Percentiles rank a stretch among this genome's conserved stretches.
phyloP scores from a whole-genome alignment of 257 asterid genomes.

The Fraxinus excelsior region DNA sequence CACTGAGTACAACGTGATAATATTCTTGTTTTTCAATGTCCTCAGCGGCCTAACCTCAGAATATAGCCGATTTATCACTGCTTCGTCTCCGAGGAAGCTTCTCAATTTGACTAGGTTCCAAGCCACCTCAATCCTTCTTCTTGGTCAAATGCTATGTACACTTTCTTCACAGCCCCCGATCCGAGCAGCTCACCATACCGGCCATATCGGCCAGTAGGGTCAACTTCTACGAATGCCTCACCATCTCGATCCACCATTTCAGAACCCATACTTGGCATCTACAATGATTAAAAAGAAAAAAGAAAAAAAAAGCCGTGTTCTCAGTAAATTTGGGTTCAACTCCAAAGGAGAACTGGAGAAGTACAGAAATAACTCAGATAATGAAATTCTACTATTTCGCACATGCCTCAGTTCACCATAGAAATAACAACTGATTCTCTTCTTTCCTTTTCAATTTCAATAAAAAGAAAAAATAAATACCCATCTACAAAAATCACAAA shows the following conservation, averaged over 20 bases:
- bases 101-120: constrained; percentile 83
- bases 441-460: too few relatives aligned
- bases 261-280: neutral
- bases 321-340: neutral
- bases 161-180: constrained; percentile 73
- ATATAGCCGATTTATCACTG: constrained; percentile 55
- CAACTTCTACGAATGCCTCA: constrained; percentile 69
- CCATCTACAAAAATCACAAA: neutral
- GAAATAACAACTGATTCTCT: neutral
- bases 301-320: neutral
- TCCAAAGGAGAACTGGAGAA: too few relatives aligned
- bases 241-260: constrained; percentile 45
- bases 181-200: constrained; percentile 77
- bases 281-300: neutral
- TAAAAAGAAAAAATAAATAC: neutral
- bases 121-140: constrained; percentile 89
- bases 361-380: neutral
- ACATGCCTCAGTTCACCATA: neutral
- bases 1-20: constrained; percentile 59
- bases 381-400: neutral
- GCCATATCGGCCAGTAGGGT: constrained; percentile 70
- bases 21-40: constrained; percentile 51
- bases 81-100: constrained; percentile 47
- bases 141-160: constrained; percentile 81
- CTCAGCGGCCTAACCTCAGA: constrained; percentile 65